Conservation (phyloP, 176 grass and related monocot genomes). For the Dactylis glomerata region DNA sequence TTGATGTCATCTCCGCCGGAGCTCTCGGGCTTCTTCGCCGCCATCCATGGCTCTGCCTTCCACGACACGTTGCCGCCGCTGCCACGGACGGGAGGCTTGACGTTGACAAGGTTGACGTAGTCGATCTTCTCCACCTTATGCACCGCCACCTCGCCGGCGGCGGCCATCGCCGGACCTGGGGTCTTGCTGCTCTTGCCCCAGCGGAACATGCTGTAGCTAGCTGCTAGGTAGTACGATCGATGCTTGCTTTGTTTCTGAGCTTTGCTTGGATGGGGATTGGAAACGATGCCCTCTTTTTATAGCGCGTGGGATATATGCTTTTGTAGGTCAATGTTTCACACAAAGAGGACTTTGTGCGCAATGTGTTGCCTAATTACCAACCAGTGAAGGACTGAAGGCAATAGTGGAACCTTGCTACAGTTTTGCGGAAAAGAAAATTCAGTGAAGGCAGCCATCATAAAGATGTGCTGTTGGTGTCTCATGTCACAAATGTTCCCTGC, state of each 20-base stretch:
- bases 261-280: neutral
- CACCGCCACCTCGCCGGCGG: slow-evolving; percentile 18
- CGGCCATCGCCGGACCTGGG: neutral
- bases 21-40: neutral
- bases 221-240: neutral
- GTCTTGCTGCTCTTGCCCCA: neutral
- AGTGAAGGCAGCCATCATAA: neutral
- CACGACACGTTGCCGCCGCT: neutral
- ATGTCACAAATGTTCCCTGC: neutral
- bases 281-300: neutral
- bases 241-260: neutral
- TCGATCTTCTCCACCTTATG: slow-evolving; percentile 32
- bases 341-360: neutral
- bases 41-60: neutral
- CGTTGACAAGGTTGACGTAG: neutral
- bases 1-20: slow-evolving; percentile 14
- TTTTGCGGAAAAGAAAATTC: neutral
- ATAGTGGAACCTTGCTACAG: neutral
- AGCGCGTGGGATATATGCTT: neutral
- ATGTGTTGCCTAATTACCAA: no score
- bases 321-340: neutral
- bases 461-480: neutral
- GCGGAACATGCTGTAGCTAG: neutral
- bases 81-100: neutral
- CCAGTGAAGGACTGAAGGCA: neutral